These are phyloP conservation scores for Fusarium pseudograminearum DNA, from an alignment of 2,329 filamentous ascomycete genomes.

Conservation along the genomic window DNA sequence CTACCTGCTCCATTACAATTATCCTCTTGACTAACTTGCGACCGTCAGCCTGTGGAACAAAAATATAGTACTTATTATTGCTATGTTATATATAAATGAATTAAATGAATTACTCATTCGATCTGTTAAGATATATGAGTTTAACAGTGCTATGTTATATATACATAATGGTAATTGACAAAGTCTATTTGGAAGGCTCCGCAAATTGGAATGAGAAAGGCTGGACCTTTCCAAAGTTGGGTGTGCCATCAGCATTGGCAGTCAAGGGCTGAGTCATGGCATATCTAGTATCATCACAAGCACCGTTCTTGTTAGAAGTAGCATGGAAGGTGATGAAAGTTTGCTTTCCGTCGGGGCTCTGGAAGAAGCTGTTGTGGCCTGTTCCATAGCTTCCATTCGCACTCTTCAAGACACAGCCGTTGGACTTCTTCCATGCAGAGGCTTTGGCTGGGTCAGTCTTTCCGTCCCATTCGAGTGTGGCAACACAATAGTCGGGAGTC, in stretches of 20 bases:
- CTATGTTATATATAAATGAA: no score
- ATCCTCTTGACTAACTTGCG: fast-evolving
- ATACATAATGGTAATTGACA: not conserved
- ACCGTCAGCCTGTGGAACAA: not conserved
- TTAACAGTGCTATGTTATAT: no score
- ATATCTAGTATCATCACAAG: slow-evolving; percentile 66
- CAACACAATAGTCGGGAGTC: slow-evolving; percentile 66
- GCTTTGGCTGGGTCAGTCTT: slow-evolving; percentile 58
- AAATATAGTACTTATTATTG: not conserved
- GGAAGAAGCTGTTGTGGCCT: slow-evolving; percentile 70
- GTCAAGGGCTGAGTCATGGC: slow-evolving; percentile 65
- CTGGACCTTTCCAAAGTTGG: slow-evolving; percentile 60
- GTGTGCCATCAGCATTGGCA: slow-evolving; percentile 63
- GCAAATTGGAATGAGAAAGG: slow-evolving; percentile 39
- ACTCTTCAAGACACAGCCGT: slow-evolving; percentile 62
- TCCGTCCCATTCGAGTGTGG: slow-evolving; percentile 65
- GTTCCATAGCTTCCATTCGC: slow-evolving; percentile 69
- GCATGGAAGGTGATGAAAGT: slow-evolving; percentile 69
- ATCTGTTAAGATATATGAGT: no score
- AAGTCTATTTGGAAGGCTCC: slow-evolving; percentile 4
- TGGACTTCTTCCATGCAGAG: slow-evolving; percentile 63
- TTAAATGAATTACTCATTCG: no score
- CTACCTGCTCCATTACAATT: no score
- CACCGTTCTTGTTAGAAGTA: slow-evolving; percentile 60
- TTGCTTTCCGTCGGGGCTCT: slow-evolving; percentile 65